Evolutionary conservation across 768 basidiomycete genomes (phyloP).

Genomic region (Fibroporia radiculosa): DNA sequence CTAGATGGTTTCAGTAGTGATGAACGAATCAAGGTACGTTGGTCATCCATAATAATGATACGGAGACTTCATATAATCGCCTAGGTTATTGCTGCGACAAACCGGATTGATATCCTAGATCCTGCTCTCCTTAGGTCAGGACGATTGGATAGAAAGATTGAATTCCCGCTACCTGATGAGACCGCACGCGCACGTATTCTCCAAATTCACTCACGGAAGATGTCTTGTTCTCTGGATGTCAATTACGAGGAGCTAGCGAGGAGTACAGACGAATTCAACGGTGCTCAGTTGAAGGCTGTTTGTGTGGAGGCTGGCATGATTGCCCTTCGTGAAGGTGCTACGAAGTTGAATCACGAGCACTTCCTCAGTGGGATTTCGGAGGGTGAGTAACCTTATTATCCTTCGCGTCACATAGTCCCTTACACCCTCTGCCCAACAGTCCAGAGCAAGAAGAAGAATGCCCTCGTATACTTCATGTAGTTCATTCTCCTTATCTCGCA

Average conservation of each 20-base stretch:
- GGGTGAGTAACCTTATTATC: constrained; percentile 46
- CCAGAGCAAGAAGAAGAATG: constrained; percentile 99
- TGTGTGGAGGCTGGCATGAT: constrained; percentile 99
- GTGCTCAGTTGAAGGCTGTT: constrained; percentile 93
- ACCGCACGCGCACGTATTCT: constrained; percentile 94
- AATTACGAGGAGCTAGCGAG: constrained; percentile 96
- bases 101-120: constrained; percentile 97
- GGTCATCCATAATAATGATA: no score
- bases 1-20: constrained; percentile 97
- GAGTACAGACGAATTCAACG: constrained; percentile 98
- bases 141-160: constrained; percentile 96
- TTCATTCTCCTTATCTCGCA: neutral
- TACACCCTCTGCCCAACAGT: constrained; percentile 41
- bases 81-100: constrained; percentile 97
- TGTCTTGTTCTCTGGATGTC: constrained; percentile 80
- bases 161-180: constrained; percentile 96
- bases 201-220: constrained; percentile 95
- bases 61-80: no score
- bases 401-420: constrained; percentile 14
- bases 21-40: constrained; percentile 86
- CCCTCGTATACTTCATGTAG: constrained; percentile 90
- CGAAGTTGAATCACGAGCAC: constrained; percentile 86
- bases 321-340: constrained; percentile 87
- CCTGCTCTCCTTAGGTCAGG: constrained; percentile 97
- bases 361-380: constrained; percentile 90